Conservation (phyloP, 2,329 filamentous ascomycete species). For the Penicillium glabrum region DNA sequence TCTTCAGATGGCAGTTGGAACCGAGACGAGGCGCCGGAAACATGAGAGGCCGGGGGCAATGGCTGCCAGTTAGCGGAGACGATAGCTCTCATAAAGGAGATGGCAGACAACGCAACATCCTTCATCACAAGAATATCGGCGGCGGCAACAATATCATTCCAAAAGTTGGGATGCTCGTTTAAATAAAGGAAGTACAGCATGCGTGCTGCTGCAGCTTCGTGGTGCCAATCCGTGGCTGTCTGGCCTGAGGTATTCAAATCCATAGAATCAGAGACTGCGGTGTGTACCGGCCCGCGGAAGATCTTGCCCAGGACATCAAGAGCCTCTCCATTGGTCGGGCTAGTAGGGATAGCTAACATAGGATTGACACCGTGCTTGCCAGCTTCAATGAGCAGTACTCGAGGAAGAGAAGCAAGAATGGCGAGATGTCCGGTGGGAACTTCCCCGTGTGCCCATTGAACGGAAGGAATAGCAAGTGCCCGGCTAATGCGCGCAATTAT, state of each 20-base stretch:
- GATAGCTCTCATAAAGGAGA: slow-evolving; percentile 53
- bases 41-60: slow-evolving; percentile 31
- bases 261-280: slow-evolving; percentile 26
- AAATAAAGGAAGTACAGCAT: slow-evolving; percentile 57
- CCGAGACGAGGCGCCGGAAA: slow-evolving; percentile 20
- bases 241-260: slow-evolving; percentile 33
- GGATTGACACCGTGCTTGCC: slow-evolving; percentile 41
- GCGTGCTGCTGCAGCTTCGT: slow-evolving; percentile 55
- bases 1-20: slow-evolving; percentile 44
- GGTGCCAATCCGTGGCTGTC: slow-evolving; percentile 40
- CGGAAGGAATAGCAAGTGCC: slow-evolving; percentile 46
- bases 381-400: slow-evolving; percentile 52
- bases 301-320: slow-evolving; percentile 56
- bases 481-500: slow-evolving; percentile 50
- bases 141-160: slow-evolving; percentile 52
- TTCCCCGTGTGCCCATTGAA: slow-evolving; percentile 54
- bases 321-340: slow-evolving; percentile 53
- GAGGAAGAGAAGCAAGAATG: slow-evolving; percentile 58
- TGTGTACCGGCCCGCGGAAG: slow-evolving; percentile 53
- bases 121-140: slow-evolving; percentile 60
- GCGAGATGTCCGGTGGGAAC: slow-evolving; percentile 57
- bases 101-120: slow-evolving; percentile 56
- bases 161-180: slow-evolving; percentile 52
- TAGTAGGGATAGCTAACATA: slow-evolving; percentile 53
- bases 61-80: slow-evolving; percentile 56